Conservation (phyloP, 2,329 filamentous ascomycete genomes). For the Diplodia sapinea region DNA sequence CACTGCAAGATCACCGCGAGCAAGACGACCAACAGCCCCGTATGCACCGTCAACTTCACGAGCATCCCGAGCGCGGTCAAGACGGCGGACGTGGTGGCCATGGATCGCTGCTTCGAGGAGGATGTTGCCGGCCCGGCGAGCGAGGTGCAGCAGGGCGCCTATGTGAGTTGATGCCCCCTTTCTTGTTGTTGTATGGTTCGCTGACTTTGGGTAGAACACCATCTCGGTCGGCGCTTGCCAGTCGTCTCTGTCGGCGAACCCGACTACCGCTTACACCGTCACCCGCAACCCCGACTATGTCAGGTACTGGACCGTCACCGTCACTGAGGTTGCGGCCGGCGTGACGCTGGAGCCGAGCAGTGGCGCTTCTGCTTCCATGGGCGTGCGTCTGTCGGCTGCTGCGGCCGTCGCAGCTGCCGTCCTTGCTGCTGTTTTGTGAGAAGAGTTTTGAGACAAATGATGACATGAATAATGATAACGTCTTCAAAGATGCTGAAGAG, state of each 20-base stretch:
- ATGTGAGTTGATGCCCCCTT: neutral
- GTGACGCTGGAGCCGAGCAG: slow-evolving; percentile 1
- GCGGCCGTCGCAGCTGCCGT: neutral
- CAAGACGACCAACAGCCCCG: neutral
- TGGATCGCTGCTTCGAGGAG: neutral
- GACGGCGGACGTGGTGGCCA: neutral
- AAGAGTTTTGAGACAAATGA: neutral
- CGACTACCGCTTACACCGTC: slow-evolving; percentile 2
- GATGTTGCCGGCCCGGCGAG: neutral
- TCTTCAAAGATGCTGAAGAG: neutral
- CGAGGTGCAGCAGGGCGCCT: neutral
- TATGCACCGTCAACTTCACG: neutral
- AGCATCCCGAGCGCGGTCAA: neutral
- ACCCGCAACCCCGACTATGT: slow-evolving; percentile 33
- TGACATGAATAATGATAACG: neutral
- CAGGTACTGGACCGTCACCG: slow-evolving; percentile 34
- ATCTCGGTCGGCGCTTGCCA: neutral
- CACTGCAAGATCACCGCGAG: neutral
- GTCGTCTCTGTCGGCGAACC: neutral
- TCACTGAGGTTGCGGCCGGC: slow-evolving; percentile 38
- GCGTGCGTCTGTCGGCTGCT: slow-evolving; percentile 1
- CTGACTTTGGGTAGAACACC: neutral
- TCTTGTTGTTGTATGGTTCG: no score
- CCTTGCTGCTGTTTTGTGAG: neutral
- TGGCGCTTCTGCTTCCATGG: neutral